These are phyloP conservation scores for Polygonum maritimum DNA, from an alignment of 148 eudicot genomes.

Conservation along the genomic window DNA sequence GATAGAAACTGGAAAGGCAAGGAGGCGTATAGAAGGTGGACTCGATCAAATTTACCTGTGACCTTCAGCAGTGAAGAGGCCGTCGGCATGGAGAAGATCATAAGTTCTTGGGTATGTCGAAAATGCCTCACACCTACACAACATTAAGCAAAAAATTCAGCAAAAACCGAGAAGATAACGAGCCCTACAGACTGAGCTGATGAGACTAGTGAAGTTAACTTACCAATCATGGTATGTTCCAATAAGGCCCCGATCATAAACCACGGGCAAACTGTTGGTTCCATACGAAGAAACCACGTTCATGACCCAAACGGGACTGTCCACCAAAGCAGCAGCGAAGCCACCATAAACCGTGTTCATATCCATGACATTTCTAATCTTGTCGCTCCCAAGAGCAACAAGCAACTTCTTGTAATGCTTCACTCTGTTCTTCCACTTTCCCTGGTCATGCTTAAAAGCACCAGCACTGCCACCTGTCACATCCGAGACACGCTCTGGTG, in stretches of 20 bases:
- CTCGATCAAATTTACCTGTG: constrained; percentile 44
- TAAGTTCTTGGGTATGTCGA: constrained; percentile 97
- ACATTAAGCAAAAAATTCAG: neutral
- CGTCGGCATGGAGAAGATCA: constrained; percentile 85
- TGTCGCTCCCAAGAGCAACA: constrained; percentile 58
- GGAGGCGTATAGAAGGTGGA: neutral
- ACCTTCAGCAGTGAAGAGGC: constrained; percentile 80
- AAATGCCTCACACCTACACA: constrained; percentile 87
- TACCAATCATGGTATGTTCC: constrained; percentile 96
- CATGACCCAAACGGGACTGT: constrained; percentile 94
- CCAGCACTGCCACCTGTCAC: constrained; percentile 54
- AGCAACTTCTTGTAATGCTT: constrained; percentile 84
- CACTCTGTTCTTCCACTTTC: constrained; percentile 60
- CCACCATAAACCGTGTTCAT: constrained; percentile 94
- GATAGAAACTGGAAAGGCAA: neutral
- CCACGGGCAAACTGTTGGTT: constrained; percentile 65
- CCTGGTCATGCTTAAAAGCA: constrained; percentile 56
- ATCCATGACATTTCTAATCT: constrained; percentile 92
- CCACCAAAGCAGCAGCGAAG: constrained; percentile 63
- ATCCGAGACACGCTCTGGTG: constrained; percentile 64
- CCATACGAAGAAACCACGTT: constrained; percentile 88
- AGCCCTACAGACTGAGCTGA: neutral
- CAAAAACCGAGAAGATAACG: neutral
- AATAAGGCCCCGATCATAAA: constrained; percentile 87
- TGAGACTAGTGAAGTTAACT: constrained; percentile 8